phyloP scores from a whole-genome alignment of 2,329 filamentous ascomycete species.

The Exophiala oligosperma region DNA sequence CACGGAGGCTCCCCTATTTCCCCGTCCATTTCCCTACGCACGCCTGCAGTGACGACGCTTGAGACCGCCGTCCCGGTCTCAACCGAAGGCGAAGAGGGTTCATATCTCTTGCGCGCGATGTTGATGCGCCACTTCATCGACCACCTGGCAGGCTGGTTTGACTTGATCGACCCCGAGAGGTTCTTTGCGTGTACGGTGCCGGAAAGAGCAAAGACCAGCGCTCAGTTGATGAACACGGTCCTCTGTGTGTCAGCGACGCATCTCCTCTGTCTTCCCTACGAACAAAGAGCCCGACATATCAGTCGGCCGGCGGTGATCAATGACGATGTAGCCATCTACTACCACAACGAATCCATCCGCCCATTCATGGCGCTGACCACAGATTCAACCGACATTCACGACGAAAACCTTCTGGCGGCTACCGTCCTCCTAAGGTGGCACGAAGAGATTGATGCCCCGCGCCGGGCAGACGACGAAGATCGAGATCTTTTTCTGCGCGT shows the following conservation, averaged over 20 bases:
- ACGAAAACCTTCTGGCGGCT: conserved; percentile 41
- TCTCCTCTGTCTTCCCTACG: conserved; percentile 34
- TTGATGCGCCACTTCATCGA: conserved; percentile 29
- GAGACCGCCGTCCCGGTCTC: no score
- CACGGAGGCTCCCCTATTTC: no score
- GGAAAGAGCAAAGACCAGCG: conserved; percentile 40
- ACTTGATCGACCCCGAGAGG: conserved; percentile 43
- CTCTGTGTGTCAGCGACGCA: conserved; percentile 42
- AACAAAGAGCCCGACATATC: conserved; percentile 3
- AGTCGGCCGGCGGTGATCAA: conserved; percentile 30
- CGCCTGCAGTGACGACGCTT: no score
- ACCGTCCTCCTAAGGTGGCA: conserved; percentile 41
- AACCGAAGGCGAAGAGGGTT: no score
- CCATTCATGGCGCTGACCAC: conserved; percentile 41
- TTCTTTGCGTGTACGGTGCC: conserved; percentile 46
- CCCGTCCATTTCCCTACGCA: no score
- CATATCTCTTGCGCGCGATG: not conserved
- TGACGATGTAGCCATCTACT: conserved; percentile 39
- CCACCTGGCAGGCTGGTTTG: conserved; percentile 37
- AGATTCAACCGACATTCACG: conserved; percentile 38
- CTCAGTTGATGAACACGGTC: conserved; percentile 42
- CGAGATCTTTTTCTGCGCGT: conserved; percentile 28
- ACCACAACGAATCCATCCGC: conserved; percentile 44
- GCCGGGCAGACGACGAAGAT: conserved; percentile 21
- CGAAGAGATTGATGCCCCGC: conserved; percentile 42